Evolutionary conservation across 2,329 filamentous ascomycete genomes (phyloP), one percentile per base, ranked within the genome.

Genomic region (Curvularia lunata): DNA sequence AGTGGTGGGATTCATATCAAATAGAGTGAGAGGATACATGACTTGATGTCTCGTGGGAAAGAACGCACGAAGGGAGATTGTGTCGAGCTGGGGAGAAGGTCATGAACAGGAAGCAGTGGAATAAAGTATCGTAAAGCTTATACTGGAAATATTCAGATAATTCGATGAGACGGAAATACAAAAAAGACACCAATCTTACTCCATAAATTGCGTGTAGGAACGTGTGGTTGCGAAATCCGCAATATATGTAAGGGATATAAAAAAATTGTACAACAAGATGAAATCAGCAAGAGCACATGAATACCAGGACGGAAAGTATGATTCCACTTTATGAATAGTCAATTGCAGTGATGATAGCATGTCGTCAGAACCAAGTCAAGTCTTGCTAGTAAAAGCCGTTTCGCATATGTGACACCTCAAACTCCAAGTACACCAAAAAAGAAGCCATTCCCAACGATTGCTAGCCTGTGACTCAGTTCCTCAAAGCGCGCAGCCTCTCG

Each of bases 401-500:
- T 32, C 18, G 27, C 19, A 52, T 3, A 46, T 47, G 16, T 42
- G 52, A 45, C 58, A 41, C 53, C 53, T 16, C 28, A 56, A 61
- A 61, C 58, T 50, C 58, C 58, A 19, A 9, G 16, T 51, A 52
- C 34, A 45, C 48, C 48, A 34, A 30, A 32, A 32, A 32, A 32
- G 18, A 45, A 37, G 47, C 21, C 45, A n/a, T 19, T 34, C 28
- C 12, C 13, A 19, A 16, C 2, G 10, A 9, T 23, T 8, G 10
- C 12, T 13, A 8, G 4, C 18, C 18, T 5, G 1, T 18, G 16
- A 5, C 46, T 59, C 52, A 76, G 48, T 78, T 81, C 69, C 84
- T 79, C 72, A 86, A 69, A 23, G 84, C 84, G 56, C 84, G 78
- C 69, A 86, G 75, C 56, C 84, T 77, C 77, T 86, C 84, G 3